Base-by-base conservation (phyloP, 352 stramenopile species). In the Peronospora belbahrii region DNA sequence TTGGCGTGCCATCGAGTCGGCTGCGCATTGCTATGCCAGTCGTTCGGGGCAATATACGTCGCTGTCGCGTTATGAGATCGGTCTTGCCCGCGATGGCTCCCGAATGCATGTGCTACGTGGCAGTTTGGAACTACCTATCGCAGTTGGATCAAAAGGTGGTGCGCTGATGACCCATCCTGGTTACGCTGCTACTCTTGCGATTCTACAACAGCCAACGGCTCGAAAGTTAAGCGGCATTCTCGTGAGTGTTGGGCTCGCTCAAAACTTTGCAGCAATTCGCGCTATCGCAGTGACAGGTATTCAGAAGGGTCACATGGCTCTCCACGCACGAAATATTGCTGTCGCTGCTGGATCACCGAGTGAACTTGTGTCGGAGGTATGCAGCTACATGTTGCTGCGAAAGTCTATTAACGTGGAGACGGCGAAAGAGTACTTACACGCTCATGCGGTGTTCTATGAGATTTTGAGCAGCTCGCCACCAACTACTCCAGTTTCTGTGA, bases 281-380 rank as follows among this genome's bases (percentile, higher is more conserved):
- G 83, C 83, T 24, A 83, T 94, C 28, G 83, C 83, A 6, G 78
- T 90, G 63, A 91, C 77, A 22, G 83, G 83, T 22, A 94, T 94
- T 53, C 81, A 94, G 39, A 82, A 85, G 41, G 81, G 81, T 35
- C 81, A 93, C 67, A 93, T 93, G 81, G 79, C 81, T 17, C 68
- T 93, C 36, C 81, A 93, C 24, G 81, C 81, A 15, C 74, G 81
- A 50, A 93, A 93, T 56, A 89, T 93, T 28, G 81, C 81, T 4
- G 78, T 93, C 9, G 81, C 78, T n/a, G 78, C 70, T 31, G 81
- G 81, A 7, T 74, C 81, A 1, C 76, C 78, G 4, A 83, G 78
- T 28, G 77, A 89, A 45, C 56, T 93, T n/a, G 81, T 90, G 27
- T 67, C 78, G 19, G 81, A 93, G 44, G 65, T 90, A 9, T 93